These are phyloP conservation scores for Saksenaea vasiformis DNA, from an alignment of 371 early-diverging fungal genomes.

Conservation along the genomic window DNA sequence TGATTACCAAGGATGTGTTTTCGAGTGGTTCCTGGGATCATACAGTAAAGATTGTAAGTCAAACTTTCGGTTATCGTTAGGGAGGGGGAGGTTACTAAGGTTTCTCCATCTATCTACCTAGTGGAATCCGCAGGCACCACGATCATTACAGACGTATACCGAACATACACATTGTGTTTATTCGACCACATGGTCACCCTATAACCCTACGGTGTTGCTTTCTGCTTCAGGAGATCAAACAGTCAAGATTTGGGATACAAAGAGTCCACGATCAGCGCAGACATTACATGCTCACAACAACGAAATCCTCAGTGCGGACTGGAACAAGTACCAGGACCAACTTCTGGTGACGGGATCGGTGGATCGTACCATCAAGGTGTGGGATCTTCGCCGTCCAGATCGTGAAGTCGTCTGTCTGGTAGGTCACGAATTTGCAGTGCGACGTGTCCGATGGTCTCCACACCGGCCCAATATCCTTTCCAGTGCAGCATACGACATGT, in stretches of 20 bases:
- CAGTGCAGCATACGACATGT: conserved; percentile 92
- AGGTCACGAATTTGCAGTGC: conserved; percentile 91
- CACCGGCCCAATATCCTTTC: conserved; percentile 81
- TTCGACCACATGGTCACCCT: conserved; percentile 85
- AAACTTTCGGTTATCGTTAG: neutral
- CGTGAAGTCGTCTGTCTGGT: conserved; percentile 67
- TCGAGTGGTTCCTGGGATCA: conserved; percentile 94
- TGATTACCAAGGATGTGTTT: conserved; percentile 83
- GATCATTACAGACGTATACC: conserved; percentile 80
- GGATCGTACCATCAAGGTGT: conserved; percentile 84
- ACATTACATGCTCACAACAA: conserved; percentile 86
- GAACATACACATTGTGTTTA: conserved; percentile 92
- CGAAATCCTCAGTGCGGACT: conserved; percentile 89
- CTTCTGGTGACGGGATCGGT: conserved; percentile 85
- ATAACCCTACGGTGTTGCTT: conserved; percentile 75
- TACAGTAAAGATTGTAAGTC: conserved; percentile 85
- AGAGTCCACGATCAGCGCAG: conserved; percentile 63
- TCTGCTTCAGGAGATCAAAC: conserved; percentile 90
- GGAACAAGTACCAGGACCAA: conserved; percentile 91
- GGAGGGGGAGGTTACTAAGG: neutral
- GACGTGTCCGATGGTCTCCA: conserved; percentile 89
- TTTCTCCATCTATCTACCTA: conserved; percentile 37
- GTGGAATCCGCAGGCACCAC: conserved; percentile 86
- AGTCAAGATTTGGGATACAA: conserved; percentile 88
- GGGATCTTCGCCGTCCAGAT: conserved; percentile 85